Base-by-base conservation (phyloP, 768 basidiomycete species). In the Lactarius trivialis region DNA sequence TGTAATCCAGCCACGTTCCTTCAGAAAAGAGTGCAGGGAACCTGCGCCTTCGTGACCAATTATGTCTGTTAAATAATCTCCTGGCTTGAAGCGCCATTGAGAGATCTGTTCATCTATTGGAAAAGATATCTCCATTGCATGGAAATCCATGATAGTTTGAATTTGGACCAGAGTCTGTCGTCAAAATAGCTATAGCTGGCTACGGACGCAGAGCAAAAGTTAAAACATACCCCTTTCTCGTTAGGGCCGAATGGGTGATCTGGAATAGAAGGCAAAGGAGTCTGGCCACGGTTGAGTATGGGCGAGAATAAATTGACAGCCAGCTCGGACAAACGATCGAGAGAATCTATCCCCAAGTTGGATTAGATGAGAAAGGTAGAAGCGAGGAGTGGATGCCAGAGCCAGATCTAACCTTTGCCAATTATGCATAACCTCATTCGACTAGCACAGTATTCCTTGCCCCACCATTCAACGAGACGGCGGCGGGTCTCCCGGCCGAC, bases 11-110 rank as follows among this genome's bases (percentile, higher is more conserved):
- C 92, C 91, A 70, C 88, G 89, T 64, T 80, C 79, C 76, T 96
- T 98, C 60, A 99, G 79, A 71, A 93, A 93, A 0, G 93, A 91
- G 68, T 91, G 81, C 33, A 98, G 75, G 0, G 96, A 98, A 1
- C 96, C 96, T 37, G 88, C 85, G 1, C 94, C 94, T 75, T 98
- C 94, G 70, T 98, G 93, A 0, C 94, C 94, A 34, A 93, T 74
- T 69, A 96, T 85, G 70, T 94, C 90, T 4, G 84, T 79, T 26
- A 98, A 71, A 72, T 91, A 88, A 58, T 82, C 73, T 6, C 78
- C 83, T 4, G 95, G 93, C 74, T 95, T 89, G 72, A 85, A 76
- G 68, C 84, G 81, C 91, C 92, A 83, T 69, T 85, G 73, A 60
- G 81, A 81, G 60, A 88, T 76, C 76, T 94, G 81, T 75, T 86